Conservation (phyloP, 495 filamentous ascomycete species). For the Bathelium albidoporum region DNA sequence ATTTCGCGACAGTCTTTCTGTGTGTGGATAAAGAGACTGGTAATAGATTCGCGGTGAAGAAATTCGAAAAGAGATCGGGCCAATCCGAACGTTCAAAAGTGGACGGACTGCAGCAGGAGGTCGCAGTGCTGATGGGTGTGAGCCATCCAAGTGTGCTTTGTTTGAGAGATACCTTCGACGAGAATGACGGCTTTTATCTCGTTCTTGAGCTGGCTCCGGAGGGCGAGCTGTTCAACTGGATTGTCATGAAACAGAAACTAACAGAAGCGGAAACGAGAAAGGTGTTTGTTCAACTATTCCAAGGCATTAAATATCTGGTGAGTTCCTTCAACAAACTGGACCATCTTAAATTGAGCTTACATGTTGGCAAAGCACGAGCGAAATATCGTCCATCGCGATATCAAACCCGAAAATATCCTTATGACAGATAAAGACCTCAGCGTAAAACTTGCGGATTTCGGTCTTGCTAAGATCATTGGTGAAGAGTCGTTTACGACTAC, state of each 20-base stretch:
- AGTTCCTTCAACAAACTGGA: slow-evolving; percentile 19
- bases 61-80: slow-evolving; percentile 72
- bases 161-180: slow-evolving; percentile 91
- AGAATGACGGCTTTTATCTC: slow-evolving; percentile 80
- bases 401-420: slow-evolving; percentile 98
- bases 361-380: slow-evolving; percentile 69
- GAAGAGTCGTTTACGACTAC: slow-evolving; percentile 98
- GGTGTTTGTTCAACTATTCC: slow-evolving; percentile 83
- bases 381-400: slow-evolving; percentile 94
- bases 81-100: slow-evolving; percentile 72
- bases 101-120: slow-evolving; percentile 85
- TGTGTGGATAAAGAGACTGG: slow-evolving; percentile 81
- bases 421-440: slow-evolving; percentile 70
- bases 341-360: slow-evolving; percentile 2
- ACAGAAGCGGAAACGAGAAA: slow-evolving; percentile 73
- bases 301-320: slow-evolving; percentile 91
- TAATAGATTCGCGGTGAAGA: slow-evolving; percentile 80
- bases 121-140: slow-evolving; percentile 90
- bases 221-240: slow-evolving; percentile 91
- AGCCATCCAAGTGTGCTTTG: slow-evolving; percentile 93
- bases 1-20: slow-evolving; percentile 90
- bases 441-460: slow-evolving; percentile 95
- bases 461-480: slow-evolving; percentile 95
- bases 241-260: slow-evolving; percentile 79
- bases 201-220: slow-evolving; percentile 84